Base-by-base conservation (phyloP, 1,284 basidiomycete species). In the Schizopora paradoxa region DNA sequence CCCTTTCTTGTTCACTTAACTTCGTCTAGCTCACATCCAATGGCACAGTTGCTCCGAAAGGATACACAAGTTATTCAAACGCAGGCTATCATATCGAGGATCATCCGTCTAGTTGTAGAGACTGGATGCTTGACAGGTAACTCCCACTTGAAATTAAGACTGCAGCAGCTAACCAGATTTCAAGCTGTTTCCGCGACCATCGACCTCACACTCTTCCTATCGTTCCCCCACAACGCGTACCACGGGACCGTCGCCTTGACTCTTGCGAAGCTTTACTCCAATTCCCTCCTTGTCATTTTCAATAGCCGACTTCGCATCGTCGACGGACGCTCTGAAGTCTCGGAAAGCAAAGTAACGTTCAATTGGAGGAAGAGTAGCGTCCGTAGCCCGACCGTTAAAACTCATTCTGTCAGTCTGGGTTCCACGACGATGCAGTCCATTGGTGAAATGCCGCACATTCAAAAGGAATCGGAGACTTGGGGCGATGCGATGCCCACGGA, bases 231-330 rank as follows among this genome's bases (percentile, higher is more conserved):
- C 18, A 41, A 41, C n/a, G 13, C 13, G 13, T 41, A 27, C 22
- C 27, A 26, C 18, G 27, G 11, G 23, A 27, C 25, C 31, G 39
- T 28, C 6, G 39, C 39, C 7, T 27, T 41, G 11, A 27, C 31
- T 6, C 19, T 41, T 13, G 27, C 22, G 23, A 41, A 41, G 23
- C 18, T 41, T 23, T 41, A 41, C 39, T 41, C 39, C 21, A 41
- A 41, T 28, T 41, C 39, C 19, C 18, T 39, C 6, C 18, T 39
- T 8, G 37, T 39, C 6, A n/a, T 39, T 5, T 39, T 39, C 19
- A 41, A 41, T n/a, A 41, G 39, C 23, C 39, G 22, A 41, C 8
- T 41, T 14, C n/a, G 33, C n/a, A 35, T 35, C 14, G n/a, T 19
- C 6, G 19, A n/a, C 14, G n/a, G 33, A 14, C n/a, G n/a, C n/a